Evolutionary conservation across 352 stramenopile genomes (phyloP).

Genomic region (Stramenopiles sp.): DNA sequence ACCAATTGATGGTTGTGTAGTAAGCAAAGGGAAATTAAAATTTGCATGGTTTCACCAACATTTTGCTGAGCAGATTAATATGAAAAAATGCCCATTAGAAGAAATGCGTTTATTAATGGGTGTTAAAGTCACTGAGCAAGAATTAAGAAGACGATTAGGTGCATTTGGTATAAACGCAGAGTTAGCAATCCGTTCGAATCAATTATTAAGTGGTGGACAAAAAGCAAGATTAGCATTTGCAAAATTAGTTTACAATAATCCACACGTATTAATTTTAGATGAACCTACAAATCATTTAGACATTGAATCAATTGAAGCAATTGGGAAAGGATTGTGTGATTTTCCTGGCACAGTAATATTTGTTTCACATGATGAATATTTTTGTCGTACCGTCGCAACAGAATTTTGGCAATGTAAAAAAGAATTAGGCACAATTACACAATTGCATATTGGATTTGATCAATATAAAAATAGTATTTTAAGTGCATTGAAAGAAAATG

Average conservation of each 20-base stretch:
- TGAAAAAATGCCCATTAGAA: constrained; percentile 51
- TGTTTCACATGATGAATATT: constrained; percentile 94
- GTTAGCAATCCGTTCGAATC: constrained; percentile 25
- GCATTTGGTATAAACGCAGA: constrained; percentile 22
- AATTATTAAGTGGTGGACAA: constrained; percentile 73
- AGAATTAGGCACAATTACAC: too few species aligned
- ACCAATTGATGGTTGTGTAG: constrained; percentile 74
- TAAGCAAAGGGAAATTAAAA: constrained; percentile 82
- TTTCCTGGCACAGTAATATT: constrained; percentile 91
- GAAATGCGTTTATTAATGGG: constrained; percentile 73
- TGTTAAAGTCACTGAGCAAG: constrained; percentile 74
- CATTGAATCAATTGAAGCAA: constrained; percentile 85
- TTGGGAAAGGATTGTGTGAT: constrained; percentile 89
- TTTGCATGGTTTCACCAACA: constrained; percentile 90
- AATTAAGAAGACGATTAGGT: constrained; percentile 29
- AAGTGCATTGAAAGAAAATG: too few species aligned
- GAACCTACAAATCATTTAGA: constrained; percentile 69
- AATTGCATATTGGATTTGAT: too few species aligned
- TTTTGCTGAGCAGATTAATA: constrained; percentile 91
- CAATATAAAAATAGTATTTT: too few species aligned
- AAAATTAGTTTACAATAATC: constrained; percentile 86
- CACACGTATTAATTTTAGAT: constrained; percentile 79
- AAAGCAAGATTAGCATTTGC: constrained; percentile 91
- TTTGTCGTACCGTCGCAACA: too few species aligned
- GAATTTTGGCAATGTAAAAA: too few species aligned